Evolutionary conservation across 805 yeast genomes (phyloP).

Genomic region (Candida verbasci): DNA sequence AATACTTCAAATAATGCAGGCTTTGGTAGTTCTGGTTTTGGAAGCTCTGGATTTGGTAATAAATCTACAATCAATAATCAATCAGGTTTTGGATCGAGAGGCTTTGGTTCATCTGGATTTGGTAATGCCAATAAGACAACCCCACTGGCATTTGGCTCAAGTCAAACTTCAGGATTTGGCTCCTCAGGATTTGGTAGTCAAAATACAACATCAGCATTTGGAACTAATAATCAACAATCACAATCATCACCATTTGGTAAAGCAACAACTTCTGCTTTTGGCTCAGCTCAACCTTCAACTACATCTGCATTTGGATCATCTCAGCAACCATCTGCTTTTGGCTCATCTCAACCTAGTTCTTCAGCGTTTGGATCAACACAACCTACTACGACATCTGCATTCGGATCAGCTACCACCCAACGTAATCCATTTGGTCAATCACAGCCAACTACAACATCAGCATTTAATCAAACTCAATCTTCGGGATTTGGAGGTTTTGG

Average conservation of each 20-base stretch:
- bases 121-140: constrained; percentile 3
- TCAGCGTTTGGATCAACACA: constrained; percentile 5
- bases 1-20: constrained; percentile 13
- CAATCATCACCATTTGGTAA: constrained; percentile 1
- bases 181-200: constrained; percentile 2
- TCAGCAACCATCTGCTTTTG: constrained; percentile 7
- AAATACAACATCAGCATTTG: neutral
- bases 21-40: constrained; percentile 9
- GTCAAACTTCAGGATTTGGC: constrained; percentile 2
- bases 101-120: constrained; percentile 9
- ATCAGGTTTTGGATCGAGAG: constrained; percentile 5
- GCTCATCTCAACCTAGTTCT: constrained; percentile 4
- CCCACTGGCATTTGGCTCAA: neutral
- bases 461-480: constrained; percentile 6
- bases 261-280: constrained; percentile 8
- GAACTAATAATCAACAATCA: neutral
- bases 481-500: constrained; percentile 13
- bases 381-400: neutral
- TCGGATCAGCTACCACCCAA: constrained; percentile 2
- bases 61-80: neutral
- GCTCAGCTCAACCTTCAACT: constrained; percentile 4
- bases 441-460: neutral
- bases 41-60: constrained; percentile 9
- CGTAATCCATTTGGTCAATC: constrained; percentile 5
- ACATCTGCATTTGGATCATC: constrained; percentile 7